phyloP scores from a whole-genome alignment of 2,329 filamentous ascomycete species.

The Colletotrichum falcatum region DNA sequence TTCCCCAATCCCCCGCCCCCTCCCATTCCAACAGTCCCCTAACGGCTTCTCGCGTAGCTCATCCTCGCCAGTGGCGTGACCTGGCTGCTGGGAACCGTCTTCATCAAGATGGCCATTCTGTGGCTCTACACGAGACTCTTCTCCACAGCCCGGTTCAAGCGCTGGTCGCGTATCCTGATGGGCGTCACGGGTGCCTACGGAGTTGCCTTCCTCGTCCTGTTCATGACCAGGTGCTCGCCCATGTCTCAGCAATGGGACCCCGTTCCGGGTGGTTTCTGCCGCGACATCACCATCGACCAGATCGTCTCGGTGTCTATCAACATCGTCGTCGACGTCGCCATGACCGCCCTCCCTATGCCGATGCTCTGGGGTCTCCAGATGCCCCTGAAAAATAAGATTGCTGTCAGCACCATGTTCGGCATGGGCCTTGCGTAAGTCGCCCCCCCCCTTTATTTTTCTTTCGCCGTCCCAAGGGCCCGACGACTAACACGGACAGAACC shows the following conservation, averaged over 20 bases:
- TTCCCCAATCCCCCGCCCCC: neutral
- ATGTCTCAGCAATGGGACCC: constrained; percentile 49
- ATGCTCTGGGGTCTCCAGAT: constrained; percentile 58
- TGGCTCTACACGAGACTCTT: constrained; percentile 49
- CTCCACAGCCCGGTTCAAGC: constrained; percentile 45
- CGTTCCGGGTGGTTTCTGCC: constrained; percentile 52
- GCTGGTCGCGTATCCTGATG: constrained; percentile 45
- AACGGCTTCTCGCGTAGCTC: constrained; percentile 29
- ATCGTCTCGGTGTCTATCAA: constrained; percentile 45
- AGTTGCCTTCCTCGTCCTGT: constrained; percentile 48
- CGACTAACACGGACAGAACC: constrained; percentile 43
- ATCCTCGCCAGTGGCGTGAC: constrained; percentile 46
- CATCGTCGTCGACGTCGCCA: constrained; percentile 48
- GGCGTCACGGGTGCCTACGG: constrained; percentile 44
- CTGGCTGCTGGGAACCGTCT: constrained; percentile 47
- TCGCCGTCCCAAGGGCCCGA: too few species aligned
- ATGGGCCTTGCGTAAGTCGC: constrained; percentile 48
- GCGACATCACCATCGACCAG: constrained; percentile 45
- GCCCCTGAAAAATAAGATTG: constrained; percentile 51
- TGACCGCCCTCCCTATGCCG: constrained; percentile 55
- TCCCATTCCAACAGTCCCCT: neutral
- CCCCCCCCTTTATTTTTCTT: rapidly evolving
- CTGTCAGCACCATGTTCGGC: constrained; percentile 49
- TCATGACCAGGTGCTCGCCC: constrained; percentile 49
- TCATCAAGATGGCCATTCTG: constrained; percentile 50